Conservation (phyloP, 768 basidiomycete species). For the Mycena filopes region DNA sequence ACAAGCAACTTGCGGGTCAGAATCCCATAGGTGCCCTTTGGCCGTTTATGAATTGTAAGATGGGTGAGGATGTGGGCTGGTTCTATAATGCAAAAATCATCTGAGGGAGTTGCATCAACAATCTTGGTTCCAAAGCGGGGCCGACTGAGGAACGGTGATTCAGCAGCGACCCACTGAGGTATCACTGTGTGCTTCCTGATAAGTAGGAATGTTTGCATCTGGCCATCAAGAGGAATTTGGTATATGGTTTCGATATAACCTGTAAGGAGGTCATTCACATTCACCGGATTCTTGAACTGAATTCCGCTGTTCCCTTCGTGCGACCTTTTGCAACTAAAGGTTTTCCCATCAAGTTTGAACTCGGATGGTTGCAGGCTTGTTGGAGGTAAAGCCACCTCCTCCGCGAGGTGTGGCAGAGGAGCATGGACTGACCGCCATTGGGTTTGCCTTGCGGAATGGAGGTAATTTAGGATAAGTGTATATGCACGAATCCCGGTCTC, state of each 20-base stretch:
- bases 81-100: neutral
- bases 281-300: too few species aligned
- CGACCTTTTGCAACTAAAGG: neutral
- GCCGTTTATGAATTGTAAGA: neutral
- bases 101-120: neutral
- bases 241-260: constrained; percentile 33
- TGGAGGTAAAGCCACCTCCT: neutral
- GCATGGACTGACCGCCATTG: neutral
- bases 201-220: constrained; percentile 34
- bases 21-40: neutral
- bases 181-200: constrained; percentile 33
- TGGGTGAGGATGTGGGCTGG: neutral
- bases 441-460: neutral
- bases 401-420: neutral
- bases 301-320: too few species aligned
- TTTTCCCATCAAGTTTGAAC: neutral
- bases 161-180: constrained; percentile 20
- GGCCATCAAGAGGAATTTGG: constrained; percentile 33
- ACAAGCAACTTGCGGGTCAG: neutral
- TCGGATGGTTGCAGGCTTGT: neutral
- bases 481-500: neutral
- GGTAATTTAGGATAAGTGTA: neutral
- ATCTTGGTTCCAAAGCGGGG: neutral
- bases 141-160: too few species aligned
- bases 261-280: constrained; percentile 19